A percentile compares a stretch with the other conserved stretches of the same genome.
Conservation (phyloP, 2,329 filamentous ascomycete species). For the Talaromyces islandicus region DNA sequence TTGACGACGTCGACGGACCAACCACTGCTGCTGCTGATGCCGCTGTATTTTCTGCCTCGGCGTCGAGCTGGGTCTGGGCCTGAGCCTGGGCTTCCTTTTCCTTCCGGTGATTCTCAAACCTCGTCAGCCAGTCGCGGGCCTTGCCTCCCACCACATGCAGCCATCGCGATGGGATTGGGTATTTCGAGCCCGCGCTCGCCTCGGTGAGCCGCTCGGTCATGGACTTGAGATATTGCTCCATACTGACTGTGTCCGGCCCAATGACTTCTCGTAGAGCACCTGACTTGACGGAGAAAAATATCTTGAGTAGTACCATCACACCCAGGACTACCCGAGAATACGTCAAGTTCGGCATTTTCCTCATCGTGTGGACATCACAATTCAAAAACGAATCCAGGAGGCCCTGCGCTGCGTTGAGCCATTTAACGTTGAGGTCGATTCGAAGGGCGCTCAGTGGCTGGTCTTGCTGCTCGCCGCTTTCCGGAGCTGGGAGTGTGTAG, state of each 20-base stretch:
- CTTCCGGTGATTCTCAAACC: slow-evolving; percentile 20
- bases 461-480: slow-evolving; percentile 15
- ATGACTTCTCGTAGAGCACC: slow-evolving; percentile 26
- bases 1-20: slow-evolving; percentile 1
- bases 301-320: slow-evolving; percentile 28
- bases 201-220: slow-evolving; percentile 25
- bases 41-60: neutral
- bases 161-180: slow-evolving; percentile 29
- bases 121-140: slow-evolving; percentile 27
- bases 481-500: slow-evolving; percentile 26
- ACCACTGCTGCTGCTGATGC: neutral
- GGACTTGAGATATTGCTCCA: slow-evolving; percentile 25
- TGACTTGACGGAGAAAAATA: slow-evolving; percentile 27
- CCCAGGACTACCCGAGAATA: slow-evolving; percentile 28
- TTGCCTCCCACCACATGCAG: slow-evolving; percentile 26
- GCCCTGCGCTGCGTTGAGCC: slow-evolving; percentile 30
- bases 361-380: slow-evolving; percentile 28
- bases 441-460: slow-evolving; percentile 25
- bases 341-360: slow-evolving; percentile 27
- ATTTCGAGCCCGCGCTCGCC: slow-evolving; percentile 27
- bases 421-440: slow-evolving; percentile 31
- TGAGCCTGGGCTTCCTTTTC: slow-evolving; percentile 8
- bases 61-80: neutral
- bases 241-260: slow-evolving; percentile 22
- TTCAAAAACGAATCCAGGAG: slow-evolving; percentile 25